Conservation (phyloP, 2,329 filamentous ascomycete genomes). For the Sclerotiophoma versabilis region DNA sequence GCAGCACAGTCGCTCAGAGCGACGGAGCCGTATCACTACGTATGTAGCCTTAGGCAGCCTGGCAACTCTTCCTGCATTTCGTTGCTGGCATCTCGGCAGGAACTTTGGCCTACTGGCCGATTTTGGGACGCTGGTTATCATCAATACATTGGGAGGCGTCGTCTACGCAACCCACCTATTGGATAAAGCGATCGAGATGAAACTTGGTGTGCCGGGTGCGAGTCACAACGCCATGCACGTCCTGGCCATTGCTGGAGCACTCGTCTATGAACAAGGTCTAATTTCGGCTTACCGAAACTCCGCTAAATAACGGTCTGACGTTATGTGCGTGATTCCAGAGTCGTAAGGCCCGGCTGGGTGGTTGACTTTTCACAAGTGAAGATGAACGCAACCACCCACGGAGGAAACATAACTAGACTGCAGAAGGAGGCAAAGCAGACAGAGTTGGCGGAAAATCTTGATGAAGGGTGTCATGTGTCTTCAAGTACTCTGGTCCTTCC, state of each 20-base stretch:
- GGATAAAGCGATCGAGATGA: slow-evolving; percentile 10
- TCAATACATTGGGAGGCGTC: slow-evolving; percentile 11
- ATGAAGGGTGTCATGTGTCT: too few species aligned
- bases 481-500: too few species aligned
- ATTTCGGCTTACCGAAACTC: not conserved
- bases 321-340: too few species aligned
- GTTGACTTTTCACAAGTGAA: too few species aligned
- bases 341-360: too few species aligned
- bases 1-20: not conserved
- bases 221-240: slow-evolving; percentile 15
- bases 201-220: slow-evolving; percentile 7
- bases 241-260: slow-evolving; percentile 5
- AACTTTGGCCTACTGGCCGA: not conserved
- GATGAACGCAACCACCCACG: too few species aligned
- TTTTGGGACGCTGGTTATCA: slow-evolving; percentile 9
- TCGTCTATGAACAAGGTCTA: slow-evolving; percentile 13
- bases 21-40: not conserved
- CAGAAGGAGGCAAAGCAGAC: too few species aligned
- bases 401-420: too few species aligned
- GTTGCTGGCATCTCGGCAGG: not conserved
- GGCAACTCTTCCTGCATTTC: not conserved
- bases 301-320: too few species aligned
- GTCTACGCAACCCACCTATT: slow-evolving; percentile 16
- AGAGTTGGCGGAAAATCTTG: too few species aligned
- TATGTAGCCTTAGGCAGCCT: not conserved